These are phyloP conservation scores for Gyromitra esculenta DNA, from an alignment of 2,329 filamentous ascomycete genomes.

Conservation along the genomic window DNA sequence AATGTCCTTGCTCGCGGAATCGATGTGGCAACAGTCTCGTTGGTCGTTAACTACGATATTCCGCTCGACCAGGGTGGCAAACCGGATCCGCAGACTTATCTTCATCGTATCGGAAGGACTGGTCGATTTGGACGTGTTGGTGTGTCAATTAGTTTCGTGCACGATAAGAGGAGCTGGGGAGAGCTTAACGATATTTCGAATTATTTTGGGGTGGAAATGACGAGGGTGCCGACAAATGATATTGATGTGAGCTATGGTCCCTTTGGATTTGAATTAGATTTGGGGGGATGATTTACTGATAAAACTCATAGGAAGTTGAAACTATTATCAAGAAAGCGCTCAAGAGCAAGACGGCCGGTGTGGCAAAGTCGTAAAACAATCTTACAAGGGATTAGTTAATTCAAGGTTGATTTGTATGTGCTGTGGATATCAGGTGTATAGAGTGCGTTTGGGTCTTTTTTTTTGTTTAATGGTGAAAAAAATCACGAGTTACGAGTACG, in stretches of 20 bases:
- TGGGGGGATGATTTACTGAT: conserved; percentile 10
- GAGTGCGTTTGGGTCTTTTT: conserved; percentile 28
- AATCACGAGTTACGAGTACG: conserved; percentile 19
- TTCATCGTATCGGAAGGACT: conserved; percentile 96
- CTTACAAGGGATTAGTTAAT: background rate
- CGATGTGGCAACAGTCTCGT: conserved; percentile 87
- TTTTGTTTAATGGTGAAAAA: conserved; percentile 13
- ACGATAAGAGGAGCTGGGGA: conserved; percentile 81
- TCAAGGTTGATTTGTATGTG: background rate
- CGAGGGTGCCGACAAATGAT: conserved; percentile 82
- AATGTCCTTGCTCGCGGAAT: conserved; percentile 97
- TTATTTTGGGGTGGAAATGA: conserved; percentile 82
- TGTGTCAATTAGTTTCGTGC: conserved; percentile 93
- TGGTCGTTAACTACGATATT: conserved; percentile 98
- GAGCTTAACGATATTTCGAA: conserved; percentile 81
- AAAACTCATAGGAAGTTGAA: conserved; percentile 51
- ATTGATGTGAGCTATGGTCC: conserved; percentile 74
- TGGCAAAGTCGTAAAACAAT: conserved; percentile 24
- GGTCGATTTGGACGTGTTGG: conserved; percentile 96
- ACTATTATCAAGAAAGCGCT: conserved; percentile 51
- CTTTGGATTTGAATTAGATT: background rate
- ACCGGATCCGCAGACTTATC: conserved; percentile 92
- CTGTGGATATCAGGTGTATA: conserved; percentile 27
- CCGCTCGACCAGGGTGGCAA: conserved; percentile 75
- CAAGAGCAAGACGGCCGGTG: conserved; percentile 54